Base-by-base conservation (phyloP, 495 filamentous ascomycete species). In the Talaromyces thailandensis region DNA sequence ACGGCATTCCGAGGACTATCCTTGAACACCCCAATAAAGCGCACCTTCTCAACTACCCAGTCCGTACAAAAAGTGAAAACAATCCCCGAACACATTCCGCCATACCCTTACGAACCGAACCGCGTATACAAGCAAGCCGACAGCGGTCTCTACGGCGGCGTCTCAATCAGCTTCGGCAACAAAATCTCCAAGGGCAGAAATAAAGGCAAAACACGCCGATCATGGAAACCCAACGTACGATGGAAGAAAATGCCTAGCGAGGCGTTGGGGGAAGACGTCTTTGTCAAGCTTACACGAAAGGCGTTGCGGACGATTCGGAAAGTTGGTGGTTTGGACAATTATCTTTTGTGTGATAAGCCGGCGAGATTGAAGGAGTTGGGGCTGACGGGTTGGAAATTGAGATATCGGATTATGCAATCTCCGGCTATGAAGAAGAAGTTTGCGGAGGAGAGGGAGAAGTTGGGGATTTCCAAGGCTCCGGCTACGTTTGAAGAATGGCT, bases 211-310 rank as follows among this genome's bases (percentile, higher is more conserved):
- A 91, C 92, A 43, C 86, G 91, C 43, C 88, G 93, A 57, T 71
- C 72, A 45, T 98, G 95, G 95, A 83, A 87, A 60, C 92, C 92
- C 32, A 98, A 98, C 73, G 87, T 97, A 16, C 84, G 91, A 48
- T 76, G 75, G 29, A 92, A 93, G 79, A 83, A 86, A 53, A 74
- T 98, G 18, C 94, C 81, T 75, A 88, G 84, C 28, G 80, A 85
- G 1, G 78, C 83, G 0, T 80, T 98, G 51, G 77, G 79, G 24
- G 73, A 82, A 61, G 81, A 81, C 52, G 75, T 98, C 11, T 85
- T 84, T 67, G 81, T 95, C 37, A 84, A 88, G 66, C 79, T 98
- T 56, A 92, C 88, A 2, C 81, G 89, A 60, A 79, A 84, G 50
- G 89, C 91, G 8, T 73, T 98, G 67, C 81, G 90, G 71, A 97